These are phyloP conservation scores for Pogostemon cablin DNA, from an alignment of 257 asterid genomes.

Conservation along the genomic window DNA sequence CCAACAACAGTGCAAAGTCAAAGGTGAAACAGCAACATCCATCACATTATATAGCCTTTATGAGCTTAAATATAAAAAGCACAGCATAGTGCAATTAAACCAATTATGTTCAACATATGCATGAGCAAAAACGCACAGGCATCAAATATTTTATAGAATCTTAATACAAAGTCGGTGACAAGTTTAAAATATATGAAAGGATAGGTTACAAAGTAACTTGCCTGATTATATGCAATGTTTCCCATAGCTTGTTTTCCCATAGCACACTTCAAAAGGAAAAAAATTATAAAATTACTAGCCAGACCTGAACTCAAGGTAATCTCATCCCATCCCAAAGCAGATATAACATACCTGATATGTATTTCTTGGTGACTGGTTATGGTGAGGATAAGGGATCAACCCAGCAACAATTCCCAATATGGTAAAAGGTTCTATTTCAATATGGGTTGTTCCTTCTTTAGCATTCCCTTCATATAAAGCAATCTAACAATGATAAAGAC, in stretches of 20 bases:
- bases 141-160: conserved; percentile 16
- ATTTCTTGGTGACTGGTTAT: conserved; percentile 98
- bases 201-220: conserved; percentile 35
- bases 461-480: conserved; percentile 87
- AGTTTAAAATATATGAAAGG: not conserved
- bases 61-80: conserved; percentile 12
- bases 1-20: not conserved
- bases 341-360: conserved; percentile 74
- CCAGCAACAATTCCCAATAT: conserved; percentile 92
- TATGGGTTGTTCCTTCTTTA: conserved; percentile 76
- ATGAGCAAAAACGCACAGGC: conserved; percentile 10
- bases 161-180: conserved; percentile 15
- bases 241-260: conserved; percentile 99
- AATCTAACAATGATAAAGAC: conserved; percentile 54
- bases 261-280: conserved; percentile 68
- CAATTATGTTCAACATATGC: conserved; percentile 15
- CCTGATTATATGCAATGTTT: conserved; percentile 92
- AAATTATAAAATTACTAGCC: conserved; percentile 24
- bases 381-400: conserved; percentile 98
- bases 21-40: not conserved
- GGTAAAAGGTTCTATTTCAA: conserved; percentile 97
- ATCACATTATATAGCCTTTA: conserved; percentile 9
- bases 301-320: conserved; percentile 12
- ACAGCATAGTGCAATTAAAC: conserved; percentile 6
- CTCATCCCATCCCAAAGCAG: not conserved